Conservation (phyloP, 805 yeast species). For the Sungouiella blattae region DNA sequence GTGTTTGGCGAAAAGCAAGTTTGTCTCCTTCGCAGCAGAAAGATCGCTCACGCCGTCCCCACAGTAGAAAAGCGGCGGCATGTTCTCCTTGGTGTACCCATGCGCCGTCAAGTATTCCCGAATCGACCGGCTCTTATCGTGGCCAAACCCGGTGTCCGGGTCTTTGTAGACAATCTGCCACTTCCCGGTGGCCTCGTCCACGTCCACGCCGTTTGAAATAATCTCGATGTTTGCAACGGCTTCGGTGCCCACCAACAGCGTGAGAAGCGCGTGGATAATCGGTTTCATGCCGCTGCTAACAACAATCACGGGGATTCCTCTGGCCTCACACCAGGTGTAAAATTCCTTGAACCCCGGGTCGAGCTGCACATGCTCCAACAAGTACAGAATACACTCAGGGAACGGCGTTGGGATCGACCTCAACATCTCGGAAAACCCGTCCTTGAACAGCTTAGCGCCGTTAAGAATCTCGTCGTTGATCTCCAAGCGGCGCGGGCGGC, state of each 20-base stretch:
- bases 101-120: slow-evolving; percentile 39
- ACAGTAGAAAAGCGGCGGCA: slow-evolving; percentile 78
- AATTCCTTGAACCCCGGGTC: slow-evolving; percentile 90
- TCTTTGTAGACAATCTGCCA: slow-evolving; percentile 90
- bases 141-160: slow-evolving; percentile 81
- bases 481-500: slow-evolving; percentile 58
- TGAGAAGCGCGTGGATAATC: slow-evolving; percentile 73
- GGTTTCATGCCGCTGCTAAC: slow-evolving; percentile 95
- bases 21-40: slow-evolving; percentile 93
- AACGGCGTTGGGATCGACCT: slow-evolving; percentile 73
- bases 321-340: slow-evolving; percentile 70
- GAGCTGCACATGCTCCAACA: slow-evolving; percentile 62
- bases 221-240: slow-evolving; percentile 71
- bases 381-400: slow-evolving; percentile 71
- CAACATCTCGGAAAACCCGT: slow-evolving; percentile 82
- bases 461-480: slow-evolving; percentile 71
- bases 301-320: slow-evolving; percentile 78
- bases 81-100: slow-evolving; percentile 25
- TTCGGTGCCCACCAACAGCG: slow-evolving; percentile 71
- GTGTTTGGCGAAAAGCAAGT: slow-evolving; percentile 85
- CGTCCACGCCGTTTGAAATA: slow-evolving; percentile 71
- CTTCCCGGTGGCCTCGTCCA: slow-evolving; percentile 47
- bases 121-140: slow-evolving; percentile 87
- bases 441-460: slow-evolving; percentile 68
- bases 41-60: slow-evolving; percentile 98